phyloP scores from a whole-genome alignment of 108 stramenopile genomes.

The Cyclotella kingstonii region DNA sequence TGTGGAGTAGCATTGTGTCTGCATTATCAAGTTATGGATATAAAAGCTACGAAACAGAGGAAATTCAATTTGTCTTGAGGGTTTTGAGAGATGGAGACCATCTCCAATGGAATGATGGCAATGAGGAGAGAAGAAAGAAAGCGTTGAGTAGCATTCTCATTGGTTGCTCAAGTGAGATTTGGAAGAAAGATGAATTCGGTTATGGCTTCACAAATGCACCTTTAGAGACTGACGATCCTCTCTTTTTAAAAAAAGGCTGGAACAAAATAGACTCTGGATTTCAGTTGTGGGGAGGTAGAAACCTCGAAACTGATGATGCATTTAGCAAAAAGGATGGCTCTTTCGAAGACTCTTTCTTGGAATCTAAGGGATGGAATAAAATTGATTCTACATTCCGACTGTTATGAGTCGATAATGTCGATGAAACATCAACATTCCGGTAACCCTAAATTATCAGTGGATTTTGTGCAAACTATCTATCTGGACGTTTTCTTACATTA shows the following conservation, averaged over 20 bases:
- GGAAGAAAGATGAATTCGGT: constrained; percentile 51
- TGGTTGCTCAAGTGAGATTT: constrained; percentile 52
- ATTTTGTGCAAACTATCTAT: too few species aligned
- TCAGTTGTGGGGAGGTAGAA: constrained; percentile 62
- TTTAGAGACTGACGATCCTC: constrained; percentile 42
- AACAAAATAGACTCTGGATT: constrained; percentile 83
- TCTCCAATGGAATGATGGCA: constrained; percentile 59
- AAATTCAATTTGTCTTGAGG: constrained; percentile 54
- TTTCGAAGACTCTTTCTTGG: constrained; percentile 51
- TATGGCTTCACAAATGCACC: constrained; percentile 21
- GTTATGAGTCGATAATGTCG: too few species aligned
- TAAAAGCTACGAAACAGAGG: constrained; percentile 43
- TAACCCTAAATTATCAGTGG: not conserved
- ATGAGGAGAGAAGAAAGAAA: constrained; percentile 57
- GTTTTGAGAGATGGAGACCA: constrained; percentile 67
- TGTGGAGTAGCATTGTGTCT: constrained; percentile 47
- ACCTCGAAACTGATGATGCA: not conserved
- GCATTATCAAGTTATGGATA: constrained; percentile 50
- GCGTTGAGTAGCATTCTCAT: constrained; percentile 52
- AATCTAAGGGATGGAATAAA: constrained; percentile 80
- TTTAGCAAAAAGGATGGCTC: not conserved
- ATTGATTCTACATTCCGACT: constrained; percentile 77
- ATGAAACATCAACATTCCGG: too few species aligned
- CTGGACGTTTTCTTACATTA: not conserved
- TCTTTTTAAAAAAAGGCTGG: constrained; percentile 78